Conservation (phyloP, 1,284 basidiomycete species). For the Trichosporon inkin region DNA sequence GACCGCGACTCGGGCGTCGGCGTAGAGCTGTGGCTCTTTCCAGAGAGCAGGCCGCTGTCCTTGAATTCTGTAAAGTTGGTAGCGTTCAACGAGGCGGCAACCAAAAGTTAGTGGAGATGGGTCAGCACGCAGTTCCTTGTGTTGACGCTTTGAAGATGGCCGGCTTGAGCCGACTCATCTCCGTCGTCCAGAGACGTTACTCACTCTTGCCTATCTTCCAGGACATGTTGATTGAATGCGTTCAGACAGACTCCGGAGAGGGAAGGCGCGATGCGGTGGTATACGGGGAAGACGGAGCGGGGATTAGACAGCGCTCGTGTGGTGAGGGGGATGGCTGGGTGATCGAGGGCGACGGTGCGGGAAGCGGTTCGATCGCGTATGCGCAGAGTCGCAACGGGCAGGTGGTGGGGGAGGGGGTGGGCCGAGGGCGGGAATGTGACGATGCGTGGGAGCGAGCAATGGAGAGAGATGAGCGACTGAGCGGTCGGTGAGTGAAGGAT, state of each 20-base stretch:
- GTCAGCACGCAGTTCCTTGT: slow-evolving; percentile 12
- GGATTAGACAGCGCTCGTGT: background rate
- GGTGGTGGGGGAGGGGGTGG: no score
- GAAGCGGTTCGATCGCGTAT: no score
- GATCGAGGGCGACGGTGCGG: background rate
- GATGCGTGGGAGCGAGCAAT: no score
- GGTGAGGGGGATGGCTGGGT: background rate
- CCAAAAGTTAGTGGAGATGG: slow-evolving; percentile 10
- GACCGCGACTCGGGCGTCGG: slow-evolving; percentile 40
- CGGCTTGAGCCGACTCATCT: background rate
- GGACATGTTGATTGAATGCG: slow-evolving; percentile 38
- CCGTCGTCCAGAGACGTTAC: slow-evolving; percentile 23
- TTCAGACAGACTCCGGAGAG: background rate
- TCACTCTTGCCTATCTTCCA: slow-evolving; percentile 55
- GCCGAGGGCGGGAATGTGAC: no score
- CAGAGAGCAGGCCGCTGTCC: slow-evolving; percentile 42
- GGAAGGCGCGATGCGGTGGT: slow-evolving; percentile 1
- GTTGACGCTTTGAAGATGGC: background rate
- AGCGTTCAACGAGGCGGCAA: slow-evolving; percentile 9
- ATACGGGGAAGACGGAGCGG: background rate
- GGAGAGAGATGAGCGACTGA: no score
- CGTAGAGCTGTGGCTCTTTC: slow-evolving; percentile 30
- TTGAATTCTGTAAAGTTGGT: slow-evolving; percentile 42
- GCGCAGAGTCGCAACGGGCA: no score
- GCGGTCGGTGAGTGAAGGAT: no score